Conservation (phyloP, 1,284 basidiomycete genomes). For the Rhodotorula sp. region DNA sequence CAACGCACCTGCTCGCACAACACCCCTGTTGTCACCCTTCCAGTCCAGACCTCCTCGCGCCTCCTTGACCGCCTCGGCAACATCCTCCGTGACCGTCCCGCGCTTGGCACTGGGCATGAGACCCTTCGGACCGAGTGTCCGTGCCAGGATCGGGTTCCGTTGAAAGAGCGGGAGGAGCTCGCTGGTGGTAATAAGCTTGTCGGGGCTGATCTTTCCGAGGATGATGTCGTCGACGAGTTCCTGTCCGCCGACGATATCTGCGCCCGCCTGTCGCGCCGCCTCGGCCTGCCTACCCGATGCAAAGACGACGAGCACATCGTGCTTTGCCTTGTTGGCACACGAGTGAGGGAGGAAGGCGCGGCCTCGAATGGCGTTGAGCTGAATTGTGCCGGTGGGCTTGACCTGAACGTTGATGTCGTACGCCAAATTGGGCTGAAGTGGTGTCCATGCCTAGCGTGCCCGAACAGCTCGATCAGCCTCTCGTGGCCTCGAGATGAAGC, state of each 20-base stretch:
- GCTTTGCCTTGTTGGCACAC: conserved; percentile 60
- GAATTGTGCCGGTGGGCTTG: conserved; percentile 66
- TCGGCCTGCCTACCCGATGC: conserved; percentile 68
- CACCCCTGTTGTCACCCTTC: conserved; percentile 84
- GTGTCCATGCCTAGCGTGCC: conserved; percentile 28
- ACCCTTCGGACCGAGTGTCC: conserved; percentile 87
- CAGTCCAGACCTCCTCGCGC: conserved; percentile 84
- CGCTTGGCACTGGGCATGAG: conserved; percentile 93
- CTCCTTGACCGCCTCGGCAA: conserved; percentile 73
- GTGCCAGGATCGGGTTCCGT: conserved; percentile 72
- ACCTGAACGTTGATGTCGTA: conserved; percentile 80
- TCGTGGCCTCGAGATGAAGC: no score
- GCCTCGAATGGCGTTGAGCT: conserved; percentile 70
- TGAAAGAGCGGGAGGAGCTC: conserved; percentile 70
- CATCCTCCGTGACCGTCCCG: conserved; percentile 87
- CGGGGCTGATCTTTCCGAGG: conserved; percentile 65
- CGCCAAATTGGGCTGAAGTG: conserved; percentile 53
- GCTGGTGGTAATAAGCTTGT: conserved; percentile 78
- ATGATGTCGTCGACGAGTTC: conserved; percentile 80
- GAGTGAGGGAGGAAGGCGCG: conserved; percentile 68
- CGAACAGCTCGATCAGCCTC: not conserved
- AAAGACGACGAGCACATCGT: conserved; percentile 80
- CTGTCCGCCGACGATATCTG: conserved; percentile 77
- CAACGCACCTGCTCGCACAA: conserved; percentile 62
- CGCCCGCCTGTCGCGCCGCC: conserved; percentile 76